Evolutionary conservation across 768 basidiomycete genomes (phyloP).

Genomic region (Dioszegia crocea): DNA sequence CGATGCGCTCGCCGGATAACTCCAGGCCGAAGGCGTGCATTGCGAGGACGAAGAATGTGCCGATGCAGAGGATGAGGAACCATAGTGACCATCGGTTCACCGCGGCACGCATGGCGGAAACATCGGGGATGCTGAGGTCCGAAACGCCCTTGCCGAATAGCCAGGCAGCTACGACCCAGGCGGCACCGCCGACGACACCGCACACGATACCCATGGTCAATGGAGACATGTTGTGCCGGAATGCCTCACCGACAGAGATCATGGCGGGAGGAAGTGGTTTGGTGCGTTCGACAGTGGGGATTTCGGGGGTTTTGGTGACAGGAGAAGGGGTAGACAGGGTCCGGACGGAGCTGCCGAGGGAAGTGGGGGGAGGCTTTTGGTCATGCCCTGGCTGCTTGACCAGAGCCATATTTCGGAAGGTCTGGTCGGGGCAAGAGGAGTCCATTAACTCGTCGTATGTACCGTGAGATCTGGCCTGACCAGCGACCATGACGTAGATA

Average conservation of each 20-base stretch:
- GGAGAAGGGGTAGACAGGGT: neutral
- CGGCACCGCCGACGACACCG: constrained; percentile 26
- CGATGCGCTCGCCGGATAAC: constrained; percentile 29
- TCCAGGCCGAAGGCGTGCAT: constrained; percentile 33
- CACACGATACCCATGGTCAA: constrained; percentile 19
- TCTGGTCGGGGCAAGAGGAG: constrained; percentile 23
- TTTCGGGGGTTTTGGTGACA: neutral
- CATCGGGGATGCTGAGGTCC: constrained; percentile 21
- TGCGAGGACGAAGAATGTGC: constrained; percentile 13
- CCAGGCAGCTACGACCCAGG: constrained; percentile 38
- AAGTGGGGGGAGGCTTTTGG: neutral
- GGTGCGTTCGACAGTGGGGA: neutral
- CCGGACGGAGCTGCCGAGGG: neutral
- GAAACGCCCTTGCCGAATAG: constrained; percentile 38
- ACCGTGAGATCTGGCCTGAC: constrained; percentile 31
- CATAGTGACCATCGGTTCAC: constrained; percentile 38
- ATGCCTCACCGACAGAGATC: constrained; percentile 8
- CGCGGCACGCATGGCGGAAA: constrained; percentile 10
- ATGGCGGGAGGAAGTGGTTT: constrained; percentile 16
- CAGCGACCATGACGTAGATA: constrained; percentile 43
- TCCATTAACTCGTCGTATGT: constrained; percentile 39
- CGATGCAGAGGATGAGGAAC: constrained; percentile 44
- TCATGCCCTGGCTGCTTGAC: constrained; percentile 8
- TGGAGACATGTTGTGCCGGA: constrained; percentile 16
- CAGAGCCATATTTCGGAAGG: constrained; percentile 33